Conservation (phyloP, 345 rosid genomes). For the Ailanthus altissimus region DNA sequence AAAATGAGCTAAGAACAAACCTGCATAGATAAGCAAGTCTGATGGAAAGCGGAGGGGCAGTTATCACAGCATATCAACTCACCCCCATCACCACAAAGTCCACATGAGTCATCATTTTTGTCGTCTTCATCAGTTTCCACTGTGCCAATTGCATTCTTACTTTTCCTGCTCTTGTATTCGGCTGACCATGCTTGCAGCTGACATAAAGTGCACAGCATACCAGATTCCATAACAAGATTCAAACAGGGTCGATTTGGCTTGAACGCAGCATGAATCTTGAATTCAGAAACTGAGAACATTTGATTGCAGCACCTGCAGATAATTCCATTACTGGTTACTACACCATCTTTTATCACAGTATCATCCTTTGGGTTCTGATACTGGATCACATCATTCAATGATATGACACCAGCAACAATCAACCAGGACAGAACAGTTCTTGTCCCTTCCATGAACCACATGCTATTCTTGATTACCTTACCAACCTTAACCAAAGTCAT, state of each 20-base stretch:
- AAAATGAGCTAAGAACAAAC: conserved; percentile 43
- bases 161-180: conserved; percentile 76
- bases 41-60: conserved; percentile 93
- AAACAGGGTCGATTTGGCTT: conserved; percentile 65
- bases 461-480: conserved; percentile 40
- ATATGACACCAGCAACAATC: conserved; percentile 57
- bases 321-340: conserved; percentile 68
- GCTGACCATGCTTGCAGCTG: conserved; percentile 90
- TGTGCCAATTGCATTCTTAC: conserved; percentile 33
- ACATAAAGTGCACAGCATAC: conserved; percentile 68
- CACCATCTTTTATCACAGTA: conserved; percentile 70
- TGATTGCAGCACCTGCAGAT: conserved; percentile 70
- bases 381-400: conserved; percentile 70
- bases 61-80: conserved; percentile 94
- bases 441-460: conserved; percentile 50
- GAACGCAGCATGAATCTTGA: conserved; percentile 84
- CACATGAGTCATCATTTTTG: conserved; percentile 95
- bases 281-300: conserved; percentile 66
- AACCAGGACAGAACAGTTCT: conserved; percentile 85
- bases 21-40: conserved; percentile 77
- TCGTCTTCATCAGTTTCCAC: conserved; percentile 64
- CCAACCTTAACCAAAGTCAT: conserved; percentile 40
- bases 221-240: conserved; percentile 85
- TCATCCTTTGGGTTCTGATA: conserved; percentile 64
- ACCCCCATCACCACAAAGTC: conserved; percentile 89